Conservation (phyloP, 352 stramenopile genomes). For the Phytophthora pistaciae region DNA sequence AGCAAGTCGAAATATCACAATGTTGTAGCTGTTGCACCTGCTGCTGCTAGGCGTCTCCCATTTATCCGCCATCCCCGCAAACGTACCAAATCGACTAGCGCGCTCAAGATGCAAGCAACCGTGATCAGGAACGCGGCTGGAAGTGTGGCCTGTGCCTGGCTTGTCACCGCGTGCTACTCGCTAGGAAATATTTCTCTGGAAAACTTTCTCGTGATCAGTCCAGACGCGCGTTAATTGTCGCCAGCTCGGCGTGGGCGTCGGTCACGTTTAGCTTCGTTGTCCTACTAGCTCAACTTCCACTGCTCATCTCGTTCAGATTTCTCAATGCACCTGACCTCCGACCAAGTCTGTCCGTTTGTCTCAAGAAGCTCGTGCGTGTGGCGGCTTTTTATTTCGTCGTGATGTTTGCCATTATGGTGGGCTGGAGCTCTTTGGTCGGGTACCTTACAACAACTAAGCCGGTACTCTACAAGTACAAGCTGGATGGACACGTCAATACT, state of each 20-base stretch:
- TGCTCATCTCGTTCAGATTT: slow-evolving; percentile 20
- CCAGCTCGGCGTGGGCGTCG: slow-evolving; percentile 16
- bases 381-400: slow-evolving; percentile 15
- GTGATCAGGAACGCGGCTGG: slow-evolving; percentile 15
- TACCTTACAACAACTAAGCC: slow-evolving; percentile 11
- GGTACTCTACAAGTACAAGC: slow-evolving; percentile 21
- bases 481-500: slow-evolving; percentile 19
- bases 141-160: slow-evolving; percentile 23
- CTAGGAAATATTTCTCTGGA: slow-evolving; percentile 23
- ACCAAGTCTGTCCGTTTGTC: slow-evolving; percentile 21
- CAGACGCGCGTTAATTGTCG: slow-evolving; percentile 13
- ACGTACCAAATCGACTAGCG: slow-evolving; percentile 1
- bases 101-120: slow-evolving; percentile 7
- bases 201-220: slow-evolving; percentile 21
- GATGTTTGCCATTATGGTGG: slow-evolving; percentile 9
- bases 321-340: slow-evolving; percentile 10
- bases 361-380: slow-evolving; percentile 16
- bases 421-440: slow-evolving; percentile 5
- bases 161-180: slow-evolving; percentile 18
- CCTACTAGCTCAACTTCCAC: slow-evolving; percentile 9
- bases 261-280: slow-evolving; percentile 20
- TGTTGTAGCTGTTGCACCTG: neutral
- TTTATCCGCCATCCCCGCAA: neutral
- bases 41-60: neutral
- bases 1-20: neutral